Conservation (phyloP, 768 basidiomycete genomes). For the Pulveroboletus sp. region DNA sequence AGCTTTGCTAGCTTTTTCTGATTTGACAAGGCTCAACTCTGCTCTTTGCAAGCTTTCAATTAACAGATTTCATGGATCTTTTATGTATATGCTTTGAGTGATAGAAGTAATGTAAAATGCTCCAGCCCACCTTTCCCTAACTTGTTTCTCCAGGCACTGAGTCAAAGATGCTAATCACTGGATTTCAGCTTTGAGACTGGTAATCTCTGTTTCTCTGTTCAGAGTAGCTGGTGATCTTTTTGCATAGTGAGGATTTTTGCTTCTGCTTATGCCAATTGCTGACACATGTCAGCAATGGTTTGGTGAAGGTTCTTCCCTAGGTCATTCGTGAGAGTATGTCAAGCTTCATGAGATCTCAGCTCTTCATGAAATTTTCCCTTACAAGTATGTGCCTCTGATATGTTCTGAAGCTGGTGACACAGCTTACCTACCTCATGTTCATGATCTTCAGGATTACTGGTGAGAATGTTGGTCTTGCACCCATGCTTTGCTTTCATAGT, state of each 20-base stretch:
- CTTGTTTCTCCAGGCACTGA: slow-evolving; percentile 59
- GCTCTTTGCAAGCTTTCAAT: slow-evolving; percentile 39
- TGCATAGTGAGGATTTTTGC: slow-evolving; percentile 35
- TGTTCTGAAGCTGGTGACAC: slow-evolving; percentile 36
- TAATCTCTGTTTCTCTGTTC: slow-evolving; percentile 55
- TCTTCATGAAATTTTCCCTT: slow-evolving; percentile 27
- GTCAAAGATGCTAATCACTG: slow-evolving; percentile 60
- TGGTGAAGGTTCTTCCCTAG: slow-evolving; percentile 34
- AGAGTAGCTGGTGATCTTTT: slow-evolving; percentile 49
- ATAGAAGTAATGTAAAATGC: neutral
- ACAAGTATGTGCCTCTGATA: slow-evolving; percentile 32
- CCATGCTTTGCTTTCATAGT: slow-evolving; percentile 33
- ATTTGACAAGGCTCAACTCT: slow-evolving; percentile 42
- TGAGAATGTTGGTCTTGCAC: slow-evolving; percentile 35
- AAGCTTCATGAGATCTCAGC: slow-evolving; percentile 24
- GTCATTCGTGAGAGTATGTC: slow-evolving; percentile 31
- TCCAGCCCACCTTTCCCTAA: slow-evolving; percentile 54
- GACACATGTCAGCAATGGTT: slow-evolving; percentile 35
- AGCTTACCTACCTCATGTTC: slow-evolving; percentile 33
- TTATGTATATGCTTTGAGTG: slow-evolving; percentile 36
- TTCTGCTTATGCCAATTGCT: slow-evolving; percentile 41
- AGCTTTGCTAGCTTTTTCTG: slow-evolving; percentile 55
- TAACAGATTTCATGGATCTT: slow-evolving; percentile 39
- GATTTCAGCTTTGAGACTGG: slow-evolving; percentile 57
- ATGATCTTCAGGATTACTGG: slow-evolving; percentile 37